Evolutionary conservation across 345 rosid genomes (phyloP), one percentile per base, ranked within the genome.

Genomic region (Cardamine occulta): DNA sequence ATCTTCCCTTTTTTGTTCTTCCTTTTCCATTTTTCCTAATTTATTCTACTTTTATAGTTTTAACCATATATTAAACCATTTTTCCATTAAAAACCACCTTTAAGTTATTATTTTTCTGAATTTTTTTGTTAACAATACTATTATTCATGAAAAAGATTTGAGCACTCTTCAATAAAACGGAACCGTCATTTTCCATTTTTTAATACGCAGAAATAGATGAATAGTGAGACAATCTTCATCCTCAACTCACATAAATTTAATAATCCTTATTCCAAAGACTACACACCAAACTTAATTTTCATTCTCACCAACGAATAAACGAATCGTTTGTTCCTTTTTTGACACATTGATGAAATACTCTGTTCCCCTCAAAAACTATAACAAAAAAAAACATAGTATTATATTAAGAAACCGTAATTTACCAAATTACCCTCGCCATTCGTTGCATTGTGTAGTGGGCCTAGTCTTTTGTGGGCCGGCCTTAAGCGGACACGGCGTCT

Each of bases 401-500:
- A 69, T 51, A 59, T 18, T 18, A 1, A 62, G 8, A 56, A 31
- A 12, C 7, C 6, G 5, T 18, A 78, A 57, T 60, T 65, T 11
- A 32, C 66, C 8, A 58, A 7, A 39, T 58, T 80, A 89, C 81
- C 92, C 90, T 66, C 79, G 54, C 95, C 90, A 86, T 64, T 85
- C 84, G 79, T 15, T 78, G 47, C 99, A 95, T 84, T 92, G 97
- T 13, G 81, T 53, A 1, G 87, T 79, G 14, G 99, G 99, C 83
- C 99, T 85, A 0, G 90, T 81, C 81, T 87, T 90, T 82, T 89
- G 88, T 70, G 79, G 81, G 55, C 99, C 99, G 17, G 97, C 82
- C 62, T 87, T 90, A 82, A 87, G 70, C 32, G 99, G 99, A 87
- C 99, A 95, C 6, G 96, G 91, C 52, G 96, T 79, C 78, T 89